Evolutionary conservation across 371 early-diverging fungal species (phyloP), one percentile per base, ranked within the genome.

Genomic region (Mortierella sp.): DNA sequence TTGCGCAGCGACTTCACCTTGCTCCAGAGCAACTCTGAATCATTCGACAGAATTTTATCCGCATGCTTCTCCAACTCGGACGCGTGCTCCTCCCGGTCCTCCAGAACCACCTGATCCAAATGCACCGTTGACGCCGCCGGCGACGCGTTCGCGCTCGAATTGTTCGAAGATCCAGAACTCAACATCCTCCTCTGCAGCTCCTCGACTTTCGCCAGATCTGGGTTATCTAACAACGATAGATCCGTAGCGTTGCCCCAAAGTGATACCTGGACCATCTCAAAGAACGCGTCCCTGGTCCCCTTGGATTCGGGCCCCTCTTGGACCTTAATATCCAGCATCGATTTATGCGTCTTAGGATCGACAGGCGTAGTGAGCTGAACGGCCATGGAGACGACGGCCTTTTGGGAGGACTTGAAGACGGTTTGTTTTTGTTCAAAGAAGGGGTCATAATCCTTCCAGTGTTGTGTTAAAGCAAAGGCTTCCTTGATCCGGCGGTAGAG

Each of bases 211-310:
- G 91, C 94, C 78, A 91, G 89, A 58, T 90, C 91, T 75, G 96
- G 92, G 76, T 96, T 93, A 27, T 94, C 93, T 76, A 96, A 88
- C 79, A 97, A 88, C 63, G 95, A 95, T 78, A 97, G 88, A 82
- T 97, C 97, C 3, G 95, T 95, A 35, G 95, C 95, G 89, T 98
- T 98, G 3, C 98, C 98, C 98, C 98, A 98, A 54, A 97, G 88
- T 35, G 93, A 94, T 41, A 95, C 91, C 84, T 95, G 94, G 29
- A 92, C 81, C 76, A 96, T 81, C 82, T 96, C 96, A 75, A 90
- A 82, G 81, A 95, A 95, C 5, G 92, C 90, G 72, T 93, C 83
- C 16, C 84, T 76, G 16, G 86, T 89, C n/a, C 80, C 71, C 48
- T 80, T 75, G 16, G 85, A 88, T 48, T 82, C 76, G 24, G 84